Conservation (phyloP, 2,329 filamentous ascomycete species). For the Beauveria australis region DNA sequence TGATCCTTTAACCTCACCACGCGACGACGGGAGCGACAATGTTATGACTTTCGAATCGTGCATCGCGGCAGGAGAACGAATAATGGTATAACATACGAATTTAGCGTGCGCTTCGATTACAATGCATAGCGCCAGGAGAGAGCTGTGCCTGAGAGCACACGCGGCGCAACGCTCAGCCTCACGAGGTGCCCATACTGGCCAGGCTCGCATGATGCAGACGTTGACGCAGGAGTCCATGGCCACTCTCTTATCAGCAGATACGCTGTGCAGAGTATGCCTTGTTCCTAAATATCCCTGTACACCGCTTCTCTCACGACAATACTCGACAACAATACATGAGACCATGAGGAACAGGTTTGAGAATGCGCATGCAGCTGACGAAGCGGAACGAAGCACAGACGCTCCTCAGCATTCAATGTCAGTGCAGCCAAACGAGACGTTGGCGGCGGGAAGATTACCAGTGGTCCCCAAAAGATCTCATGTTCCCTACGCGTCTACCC, state of each 20-base stretch:
- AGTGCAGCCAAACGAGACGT: background rate
- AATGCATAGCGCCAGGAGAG: constrained; percentile 1
- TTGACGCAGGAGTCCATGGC: background rate
- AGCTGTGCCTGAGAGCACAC: background rate
- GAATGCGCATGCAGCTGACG: background rate
- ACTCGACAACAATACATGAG: background rate
- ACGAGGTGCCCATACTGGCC: background rate
- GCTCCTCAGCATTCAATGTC: background rate
- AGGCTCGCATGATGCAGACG: background rate
- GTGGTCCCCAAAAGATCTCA: background rate
- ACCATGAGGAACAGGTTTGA: background rate
- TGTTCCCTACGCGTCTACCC: background rate
- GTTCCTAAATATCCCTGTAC: too few species aligned
- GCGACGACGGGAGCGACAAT: background rate
- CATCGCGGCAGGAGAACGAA: background rate
- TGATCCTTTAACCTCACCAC: background rate
- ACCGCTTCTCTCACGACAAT: background rate
- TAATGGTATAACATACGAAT: background rate
- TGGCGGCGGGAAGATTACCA: too few species aligned
- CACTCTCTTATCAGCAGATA: background rate
- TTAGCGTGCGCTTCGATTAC: background rate
- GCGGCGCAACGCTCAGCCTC: background rate
- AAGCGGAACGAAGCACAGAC: background rate
- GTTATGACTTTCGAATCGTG: background rate
- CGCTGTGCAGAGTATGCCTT: background rate